These are phyloP conservation scores for Gymnopus androsaceus DNA, from an alignment of 1,284 basidiomycete genomes.

Conservation along the genomic window DNA sequence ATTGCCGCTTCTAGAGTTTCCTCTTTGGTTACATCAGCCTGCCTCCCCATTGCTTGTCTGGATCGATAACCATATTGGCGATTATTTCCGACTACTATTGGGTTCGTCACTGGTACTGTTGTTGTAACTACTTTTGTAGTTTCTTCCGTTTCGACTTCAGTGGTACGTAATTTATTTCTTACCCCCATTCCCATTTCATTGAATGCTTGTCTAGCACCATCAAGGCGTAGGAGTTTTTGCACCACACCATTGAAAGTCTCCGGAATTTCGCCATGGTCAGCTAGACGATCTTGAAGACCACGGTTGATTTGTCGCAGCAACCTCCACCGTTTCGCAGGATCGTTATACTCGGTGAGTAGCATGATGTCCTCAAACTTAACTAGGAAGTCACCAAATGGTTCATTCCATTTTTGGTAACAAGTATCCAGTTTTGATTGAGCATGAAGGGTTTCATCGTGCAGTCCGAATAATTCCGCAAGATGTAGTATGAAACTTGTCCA, in stretches of 20 bases:
- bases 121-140: neutral
- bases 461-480: neutral
- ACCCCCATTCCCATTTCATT: neutral
- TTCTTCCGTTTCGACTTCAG: neutral
- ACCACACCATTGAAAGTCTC: neutral
- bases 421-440: neutral
- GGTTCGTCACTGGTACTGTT: neutral
- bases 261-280: neutral
- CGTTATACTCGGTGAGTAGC: neutral
- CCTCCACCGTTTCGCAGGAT: neutral
- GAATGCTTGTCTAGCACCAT: neutral
- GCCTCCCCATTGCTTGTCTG: no score
- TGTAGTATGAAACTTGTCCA: neutral
- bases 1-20: no score
- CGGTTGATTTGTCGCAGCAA: neutral
- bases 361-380: neutral
- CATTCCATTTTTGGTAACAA: neutral
- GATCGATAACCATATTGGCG: no score
- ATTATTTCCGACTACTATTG: no score
- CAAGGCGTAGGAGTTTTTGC: neutral
- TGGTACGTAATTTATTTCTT: neutral
- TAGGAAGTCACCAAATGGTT: slow-evolving; percentile 2
- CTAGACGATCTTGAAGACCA: neutral
- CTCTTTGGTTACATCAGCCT: no score
- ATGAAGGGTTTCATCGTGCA: neutral